Evolutionary conservation across 257 asterid genomes (phyloP).

Genomic region (Lithospermum erythrorhizon): DNA sequence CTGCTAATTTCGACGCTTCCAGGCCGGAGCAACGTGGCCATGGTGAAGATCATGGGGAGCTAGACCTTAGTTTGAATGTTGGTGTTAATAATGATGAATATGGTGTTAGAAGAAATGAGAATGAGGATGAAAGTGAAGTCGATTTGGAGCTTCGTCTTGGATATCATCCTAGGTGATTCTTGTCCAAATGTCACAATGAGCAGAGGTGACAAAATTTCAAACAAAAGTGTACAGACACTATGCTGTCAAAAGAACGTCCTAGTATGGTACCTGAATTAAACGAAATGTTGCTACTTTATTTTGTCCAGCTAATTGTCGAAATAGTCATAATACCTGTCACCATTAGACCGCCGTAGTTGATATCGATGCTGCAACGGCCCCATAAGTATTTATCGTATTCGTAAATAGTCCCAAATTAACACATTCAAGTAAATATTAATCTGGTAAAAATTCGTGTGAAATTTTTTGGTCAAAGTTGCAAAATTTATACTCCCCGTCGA

Average conservation of each 20-base stretch:
- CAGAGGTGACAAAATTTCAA: background rate
- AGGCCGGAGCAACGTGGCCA: constrained; percentile 4
- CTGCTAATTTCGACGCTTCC: constrained; percentile 8
- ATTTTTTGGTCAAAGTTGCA: no score
- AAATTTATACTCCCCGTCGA: no score
- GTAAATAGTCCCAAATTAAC: no score
- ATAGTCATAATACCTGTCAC: no score
- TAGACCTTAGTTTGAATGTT: constrained; percentile 27
- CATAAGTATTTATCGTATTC: no score
- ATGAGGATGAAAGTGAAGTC: constrained; percentile 33
- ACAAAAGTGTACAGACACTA: background rate
- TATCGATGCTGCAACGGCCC: no score
- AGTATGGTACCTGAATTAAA: background rate
- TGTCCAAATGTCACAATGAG: background rate
- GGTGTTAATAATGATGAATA: constrained; percentile 21
- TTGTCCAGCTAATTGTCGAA: no score
- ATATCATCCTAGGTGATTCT: constrained; percentile 14
- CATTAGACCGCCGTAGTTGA: no score
- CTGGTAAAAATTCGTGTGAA: no score
- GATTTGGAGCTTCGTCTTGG: constrained; percentile 97
- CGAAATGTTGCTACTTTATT: background rate
- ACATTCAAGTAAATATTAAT: no score
- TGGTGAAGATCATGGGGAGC: constrained; percentile 16
- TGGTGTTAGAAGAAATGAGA: constrained; percentile 10
- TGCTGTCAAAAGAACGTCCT: background rate